Conservation (phyloP, 2,329 filamentous ascomycete species). For the Aspergillus thermomutatus region DNA sequence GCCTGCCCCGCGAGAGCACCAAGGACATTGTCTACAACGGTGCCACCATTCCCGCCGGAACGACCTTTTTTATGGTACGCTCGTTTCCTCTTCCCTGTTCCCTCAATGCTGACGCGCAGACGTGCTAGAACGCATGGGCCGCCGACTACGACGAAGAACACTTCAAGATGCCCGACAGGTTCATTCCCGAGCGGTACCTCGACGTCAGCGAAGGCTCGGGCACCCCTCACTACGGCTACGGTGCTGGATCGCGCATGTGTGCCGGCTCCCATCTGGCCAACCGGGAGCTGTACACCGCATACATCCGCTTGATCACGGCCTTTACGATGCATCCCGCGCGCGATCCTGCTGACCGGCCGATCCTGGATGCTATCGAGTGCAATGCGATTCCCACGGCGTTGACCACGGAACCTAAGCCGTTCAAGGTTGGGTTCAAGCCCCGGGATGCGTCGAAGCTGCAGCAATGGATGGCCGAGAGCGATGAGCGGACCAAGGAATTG, state of each 20-base stretch:
- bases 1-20: conserved; percentile 67
- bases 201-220: conserved; percentile 49
- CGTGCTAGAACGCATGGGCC: conserved; percentile 70
- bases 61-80: conserved; percentile 75
- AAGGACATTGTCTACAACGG: conserved; percentile 69
- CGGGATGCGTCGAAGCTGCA: conserved; percentile 47
- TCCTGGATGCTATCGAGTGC: conserved; percentile 57
- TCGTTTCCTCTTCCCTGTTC: background rate
- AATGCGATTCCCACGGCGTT: conserved; percentile 56
- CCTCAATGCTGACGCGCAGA: background rate
- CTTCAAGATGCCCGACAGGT: conserved; percentile 61
- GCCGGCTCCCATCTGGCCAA: conserved; percentile 62
- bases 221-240: conserved; percentile 61
- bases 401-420: conserved; percentile 61
- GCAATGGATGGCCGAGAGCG: conserved; percentile 53
- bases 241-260: conserved; percentile 63
- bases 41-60: conserved; percentile 67
- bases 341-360: conserved; percentile 47
- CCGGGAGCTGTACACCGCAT: conserved; percentile 60
- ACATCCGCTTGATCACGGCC: conserved; percentile 56
- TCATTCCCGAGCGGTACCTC: conserved; percentile 70
- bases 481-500: conserved; percentile 50
- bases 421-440: conserved; percentile 56
- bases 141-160: conserved; percentile 69
- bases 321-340: conserved; percentile 54